Conservation (phyloP, 345 rosid genomes). For the Geranium rotundifolium region DNA sequence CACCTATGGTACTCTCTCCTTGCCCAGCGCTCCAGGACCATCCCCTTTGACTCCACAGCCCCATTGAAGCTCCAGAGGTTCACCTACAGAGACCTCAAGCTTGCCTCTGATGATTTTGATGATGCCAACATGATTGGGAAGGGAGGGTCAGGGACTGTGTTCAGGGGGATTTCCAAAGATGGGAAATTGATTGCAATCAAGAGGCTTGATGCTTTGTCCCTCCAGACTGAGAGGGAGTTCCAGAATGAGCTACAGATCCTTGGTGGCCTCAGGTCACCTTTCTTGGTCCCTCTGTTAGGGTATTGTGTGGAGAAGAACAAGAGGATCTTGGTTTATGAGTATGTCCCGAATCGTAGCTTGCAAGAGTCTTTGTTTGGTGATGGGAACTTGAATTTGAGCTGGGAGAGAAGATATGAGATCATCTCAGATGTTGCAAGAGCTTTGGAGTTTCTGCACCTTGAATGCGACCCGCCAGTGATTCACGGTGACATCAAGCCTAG, state of each 20-base stretch:
- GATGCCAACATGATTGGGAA: constrained; percentile 64
- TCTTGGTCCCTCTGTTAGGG: constrained; percentile 65
- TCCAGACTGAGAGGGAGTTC: constrained; percentile 80
- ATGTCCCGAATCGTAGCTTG: constrained; percentile 85
- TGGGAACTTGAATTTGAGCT: constrained; percentile 40
- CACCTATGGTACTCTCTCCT: constrained; percentile 57
- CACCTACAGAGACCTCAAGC: constrained; percentile 63
- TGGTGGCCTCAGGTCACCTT: constrained; percentile 70
- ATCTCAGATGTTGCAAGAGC: constrained; percentile 84
- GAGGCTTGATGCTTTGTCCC: constrained; percentile 51
- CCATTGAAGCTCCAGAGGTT: constrained; percentile 59
- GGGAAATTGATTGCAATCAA: constrained; percentile 80
- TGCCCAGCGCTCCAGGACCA: constrained; percentile 51
- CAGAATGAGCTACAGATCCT: constrained; percentile 96
- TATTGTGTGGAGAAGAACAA: constrained; percentile 76
- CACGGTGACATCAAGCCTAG: constrained; percentile 97
- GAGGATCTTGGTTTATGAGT: constrained; percentile 77
- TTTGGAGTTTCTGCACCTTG: constrained; percentile 72
- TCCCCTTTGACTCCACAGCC: constrained; percentile 56
- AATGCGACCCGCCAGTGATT: constrained; percentile 90
- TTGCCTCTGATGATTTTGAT: constrained; percentile 66
- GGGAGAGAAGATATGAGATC: constrained; percentile 62
- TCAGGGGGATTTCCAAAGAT: constrained; percentile 58
- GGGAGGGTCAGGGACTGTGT: constrained; percentile 98
- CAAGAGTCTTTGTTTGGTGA: constrained; percentile 73